Percentiles rank a stretch among this genome's conserved stretches.
phyloP scores from a whole-genome alignment of 176 grass and related monocot species.

The Typha latifolia region DNA sequence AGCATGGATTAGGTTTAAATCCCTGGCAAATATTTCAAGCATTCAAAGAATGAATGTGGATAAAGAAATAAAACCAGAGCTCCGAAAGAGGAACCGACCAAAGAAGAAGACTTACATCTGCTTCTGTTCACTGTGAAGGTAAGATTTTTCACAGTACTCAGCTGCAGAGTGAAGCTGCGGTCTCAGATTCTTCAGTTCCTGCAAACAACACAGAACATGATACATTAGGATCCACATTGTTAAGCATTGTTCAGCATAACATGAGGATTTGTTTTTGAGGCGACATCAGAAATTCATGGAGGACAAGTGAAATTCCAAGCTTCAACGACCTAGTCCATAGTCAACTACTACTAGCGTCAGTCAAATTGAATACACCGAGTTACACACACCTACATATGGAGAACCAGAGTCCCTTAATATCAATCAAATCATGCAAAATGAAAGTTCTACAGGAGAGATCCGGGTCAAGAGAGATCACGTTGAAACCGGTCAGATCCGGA shows the following conservation, averaged over 20 bases:
- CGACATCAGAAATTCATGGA: neutral
- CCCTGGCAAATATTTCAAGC: no score
- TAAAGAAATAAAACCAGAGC: slow-evolving; percentile 10
- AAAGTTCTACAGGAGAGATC: neutral
- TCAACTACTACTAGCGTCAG: neutral
- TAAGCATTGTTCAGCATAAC: slow-evolving; percentile 3
- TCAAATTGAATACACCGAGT: neutral
- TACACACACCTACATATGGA: neutral
- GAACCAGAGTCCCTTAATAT: neutral
- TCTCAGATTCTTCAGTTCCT: slow-evolving; percentile 98
- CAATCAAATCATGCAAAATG: neutral
- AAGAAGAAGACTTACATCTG: slow-evolving; percentile 42
- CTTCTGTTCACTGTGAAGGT: slow-evolving; percentile 83
- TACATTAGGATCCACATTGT: slow-evolving; percentile 4
- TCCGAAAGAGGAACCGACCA: slow-evolving; percentile 4
- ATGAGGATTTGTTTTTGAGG: neutral
- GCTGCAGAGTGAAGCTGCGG: slow-evolving; percentile 90
- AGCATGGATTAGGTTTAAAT: no score
- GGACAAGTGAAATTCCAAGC: neutral
- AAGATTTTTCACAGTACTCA: slow-evolving; percentile 96
- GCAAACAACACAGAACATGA: slow-evolving; percentile 14
- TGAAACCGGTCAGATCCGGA: slow-evolving; percentile 22
- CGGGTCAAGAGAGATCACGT: neutral
- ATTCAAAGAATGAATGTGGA: neutral
- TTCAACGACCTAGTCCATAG: neutral